These are phyloP conservation scores for Lipomyces oligophaga DNA, from an alignment of 805 yeast genomes.

Conservation along the genomic window DNA sequence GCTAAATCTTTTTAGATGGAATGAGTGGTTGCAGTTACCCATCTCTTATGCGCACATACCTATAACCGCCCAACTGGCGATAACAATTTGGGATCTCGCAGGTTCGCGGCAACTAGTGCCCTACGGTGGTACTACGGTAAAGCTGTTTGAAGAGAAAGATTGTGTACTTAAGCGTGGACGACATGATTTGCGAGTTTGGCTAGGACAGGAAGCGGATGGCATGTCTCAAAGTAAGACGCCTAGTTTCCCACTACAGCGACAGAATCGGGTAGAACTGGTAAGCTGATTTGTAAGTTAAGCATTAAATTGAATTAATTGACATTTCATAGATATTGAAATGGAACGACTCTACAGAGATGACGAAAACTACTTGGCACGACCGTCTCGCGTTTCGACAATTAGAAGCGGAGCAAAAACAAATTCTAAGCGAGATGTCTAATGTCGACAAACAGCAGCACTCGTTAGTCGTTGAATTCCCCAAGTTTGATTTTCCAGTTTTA, in stretches of 20 bases:
- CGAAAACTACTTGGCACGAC: slow-evolving; percentile 70
- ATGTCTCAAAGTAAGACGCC: slow-evolving; percentile 33
- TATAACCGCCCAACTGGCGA: slow-evolving; percentile 52
- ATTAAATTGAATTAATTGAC: neutral
- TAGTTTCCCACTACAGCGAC: slow-evolving; percentile 33
- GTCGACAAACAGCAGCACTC: slow-evolving; percentile 34
- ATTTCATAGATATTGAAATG: slow-evolving; percentile 37
- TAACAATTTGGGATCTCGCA: slow-evolving; percentile 66
- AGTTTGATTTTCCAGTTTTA: slow-evolving; percentile 69
- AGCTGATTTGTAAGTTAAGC: neutral
- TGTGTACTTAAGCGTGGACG: slow-evolving; percentile 67
- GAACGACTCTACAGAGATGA: slow-evolving; percentile 65
- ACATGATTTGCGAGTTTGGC: slow-evolving; percentile 52
- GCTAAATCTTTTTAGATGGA: slow-evolving; percentile 50
- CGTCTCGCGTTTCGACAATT: slow-evolving; percentile 55
- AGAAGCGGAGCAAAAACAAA: slow-evolving; percentile 40
- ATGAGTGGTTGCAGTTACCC: slow-evolving; percentile 70
- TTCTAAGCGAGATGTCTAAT: slow-evolving; percentile 12
- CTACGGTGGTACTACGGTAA: slow-evolving; percentile 59
- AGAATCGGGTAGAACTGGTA: slow-evolving; percentile 49
- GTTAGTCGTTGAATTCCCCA: slow-evolving; percentile 54
- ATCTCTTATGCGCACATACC: slow-evolving; percentile 69
- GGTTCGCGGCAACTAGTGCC: slow-evolving; percentile 46
- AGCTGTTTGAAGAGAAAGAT: slow-evolving; percentile 54
- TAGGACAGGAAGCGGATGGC: slow-evolving; percentile 39